These are phyloP conservation scores for Candida peoriensis DNA, from an alignment of 805 yeast genomes.

Conservation along the genomic window DNA sequence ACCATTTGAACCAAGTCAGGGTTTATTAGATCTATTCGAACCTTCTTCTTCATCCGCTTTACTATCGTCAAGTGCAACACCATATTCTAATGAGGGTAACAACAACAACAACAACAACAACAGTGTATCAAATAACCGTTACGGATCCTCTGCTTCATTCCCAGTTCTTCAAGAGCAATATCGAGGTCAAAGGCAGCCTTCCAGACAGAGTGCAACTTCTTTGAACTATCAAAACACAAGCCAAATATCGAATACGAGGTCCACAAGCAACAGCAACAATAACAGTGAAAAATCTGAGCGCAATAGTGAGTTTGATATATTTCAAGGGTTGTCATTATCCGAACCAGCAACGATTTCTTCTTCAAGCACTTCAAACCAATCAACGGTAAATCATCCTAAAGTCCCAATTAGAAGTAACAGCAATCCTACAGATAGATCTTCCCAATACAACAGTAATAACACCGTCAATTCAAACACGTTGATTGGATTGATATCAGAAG, in stretches of 20 bases:
- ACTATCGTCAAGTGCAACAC: conserved; percentile 1
- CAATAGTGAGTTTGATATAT: neutral
- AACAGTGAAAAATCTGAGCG: too few relatives aligned
- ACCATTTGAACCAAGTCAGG: conserved; percentile 32
- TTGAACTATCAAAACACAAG: neutral
- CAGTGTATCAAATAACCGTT: too few relatives aligned
- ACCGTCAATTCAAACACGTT: too few relatives aligned
- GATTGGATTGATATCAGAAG: neutral
- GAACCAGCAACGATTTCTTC: neutral
- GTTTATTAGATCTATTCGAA: conserved; percentile 35
- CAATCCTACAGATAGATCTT: too few relatives aligned
- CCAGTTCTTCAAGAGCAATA: neutral
- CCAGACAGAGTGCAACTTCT: neutral
- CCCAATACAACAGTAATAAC: neutral
- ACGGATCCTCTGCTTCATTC: neutral
- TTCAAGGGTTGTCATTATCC: neutral
- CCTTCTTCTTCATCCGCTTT: conserved; percentile 1
- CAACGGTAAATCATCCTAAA: too few relatives aligned
- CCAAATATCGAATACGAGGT: too few relatives aligned
- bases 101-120: neutral
- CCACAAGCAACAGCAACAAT: too few relatives aligned
- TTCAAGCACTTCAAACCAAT: neutral
- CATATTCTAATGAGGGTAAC: neutral
- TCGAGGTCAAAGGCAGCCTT: too few relatives aligned
- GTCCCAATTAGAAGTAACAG: too few relatives aligned